A percentile compares a stretch with the other conserved stretches of the same genome.
Evolutionary conservation across 2,329 filamentous ascomycete genomes (phyloP).

Genomic region (Aspergillus sp.): DNA sequence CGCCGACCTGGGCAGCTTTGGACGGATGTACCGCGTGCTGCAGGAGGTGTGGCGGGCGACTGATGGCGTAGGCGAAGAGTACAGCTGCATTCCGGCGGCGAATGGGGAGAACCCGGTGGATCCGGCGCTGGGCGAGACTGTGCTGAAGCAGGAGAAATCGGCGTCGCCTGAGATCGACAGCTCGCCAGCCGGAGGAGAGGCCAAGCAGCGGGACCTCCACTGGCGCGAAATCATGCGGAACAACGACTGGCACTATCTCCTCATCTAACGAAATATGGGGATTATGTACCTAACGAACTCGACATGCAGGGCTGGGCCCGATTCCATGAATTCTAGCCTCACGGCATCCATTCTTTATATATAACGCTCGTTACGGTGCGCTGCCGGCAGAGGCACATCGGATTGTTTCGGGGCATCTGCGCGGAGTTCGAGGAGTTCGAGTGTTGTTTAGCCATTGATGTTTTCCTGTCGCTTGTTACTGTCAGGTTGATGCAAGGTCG

Average conservation of each 20-base stretch:
- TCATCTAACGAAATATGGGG: conserved; percentile 52
- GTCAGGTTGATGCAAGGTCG: no score
- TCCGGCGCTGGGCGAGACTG: conserved; percentile 5
- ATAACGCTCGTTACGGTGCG: no score
- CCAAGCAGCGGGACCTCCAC: conserved; percentile 59
- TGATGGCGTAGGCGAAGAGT: conserved; percentile 50
- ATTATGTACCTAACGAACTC: neutral
- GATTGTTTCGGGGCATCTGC: no score
- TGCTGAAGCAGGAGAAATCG: conserved; percentile 13
- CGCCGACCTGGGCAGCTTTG: conserved; percentile 75
- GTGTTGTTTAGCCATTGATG: no score
- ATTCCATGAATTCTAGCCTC: no score
- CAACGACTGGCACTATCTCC: conserved; percentile 85
- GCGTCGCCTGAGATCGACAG: conserved; percentile 7
- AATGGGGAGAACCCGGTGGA: conserved; percentile 2
- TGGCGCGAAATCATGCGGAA: conserved; percentile 91
- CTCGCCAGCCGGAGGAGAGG: conserved; percentile 10
- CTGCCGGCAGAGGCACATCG: no score
- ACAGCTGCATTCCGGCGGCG: conserved; percentile 5
- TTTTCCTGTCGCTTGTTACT: no score
- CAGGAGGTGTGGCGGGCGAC: conserved; percentile 71
- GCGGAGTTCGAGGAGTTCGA: no score
- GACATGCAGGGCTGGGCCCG: no score
- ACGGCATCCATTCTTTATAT: no score
- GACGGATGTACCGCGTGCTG: conserved; percentile 68